Base-by-base conservation (phyloP, 371 early-diverging fungal genomes). In the Batkoa obscura region DNA sequence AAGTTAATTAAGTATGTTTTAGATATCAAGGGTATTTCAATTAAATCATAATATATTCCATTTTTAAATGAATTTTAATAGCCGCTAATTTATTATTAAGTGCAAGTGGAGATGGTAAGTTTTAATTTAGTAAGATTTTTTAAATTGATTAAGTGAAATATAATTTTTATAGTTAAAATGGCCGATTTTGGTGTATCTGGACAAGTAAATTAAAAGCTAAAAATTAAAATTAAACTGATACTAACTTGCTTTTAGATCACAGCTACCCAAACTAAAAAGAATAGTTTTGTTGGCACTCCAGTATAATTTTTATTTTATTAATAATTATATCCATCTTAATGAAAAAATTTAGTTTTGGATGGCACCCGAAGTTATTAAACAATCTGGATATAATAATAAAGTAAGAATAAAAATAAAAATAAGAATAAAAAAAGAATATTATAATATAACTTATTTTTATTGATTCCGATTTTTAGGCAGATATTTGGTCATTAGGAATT, bases 401-500 rank as follows among this genome's bases (percentile, higher is more conserved):
- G 72, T 71, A 64, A 36, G 23, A 23, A 23, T 23, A 23, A 23
- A 23, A 23, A 23, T 23, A 23, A 23, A 23, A 23, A 23, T 23
- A 23, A 23, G 23, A 23, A 23, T 23, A 23, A 23, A 23, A 23
- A 23, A 23, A 23, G 23, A 23, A 23, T 23, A 23, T 23, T 23
- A 23, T 23, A 23, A 23, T 23, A 23, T 23, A 23, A 23, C 23
- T 23, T 23, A 23, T 23, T 23, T 23, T 23, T 23, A 23, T 23
- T 23, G 23, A 23, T 23, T 23, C 23, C 23, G 23, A 23, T 23
- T 23, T 23, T 23, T 23, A 54, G 67, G 95, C 94, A 0, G 99
- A 99, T 72, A 92, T 97, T 43, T 99, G 99, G 99, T 88, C 90
- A 45, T 69, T 98, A 35, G 99, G 98, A 6, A 95, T 99, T 58